phyloP scores from a whole-genome alignment of 306 rosid genomes.

The Acacia melanoxylon region DNA sequence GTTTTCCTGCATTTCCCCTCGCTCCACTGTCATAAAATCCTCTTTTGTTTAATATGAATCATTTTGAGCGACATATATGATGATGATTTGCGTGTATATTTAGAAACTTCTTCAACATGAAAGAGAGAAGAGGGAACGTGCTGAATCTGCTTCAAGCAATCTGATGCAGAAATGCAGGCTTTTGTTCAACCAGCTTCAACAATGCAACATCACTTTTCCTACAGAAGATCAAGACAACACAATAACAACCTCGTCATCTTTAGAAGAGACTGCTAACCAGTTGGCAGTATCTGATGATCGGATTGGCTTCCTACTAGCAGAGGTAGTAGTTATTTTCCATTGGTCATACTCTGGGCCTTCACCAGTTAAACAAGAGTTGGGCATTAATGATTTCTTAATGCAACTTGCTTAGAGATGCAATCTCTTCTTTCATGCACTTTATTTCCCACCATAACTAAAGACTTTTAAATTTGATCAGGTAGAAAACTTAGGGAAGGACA shows the following conservation, averaged over 20 bases:
- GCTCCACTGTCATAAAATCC: neutral
- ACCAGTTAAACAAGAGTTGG: conserved; percentile 5
- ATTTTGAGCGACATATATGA: conserved; percentile 4
- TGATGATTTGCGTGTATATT: conserved; percentile 7
- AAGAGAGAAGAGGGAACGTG: conserved; percentile 58
- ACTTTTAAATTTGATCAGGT: conserved; percentile 53
- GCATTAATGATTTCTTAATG: neutral
- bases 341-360: neutral
- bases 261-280: conserved; percentile 49
- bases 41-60: neutral
- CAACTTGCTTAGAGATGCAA: neutral
- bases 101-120: conserved; percentile 65
- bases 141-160: conserved; percentile 50
- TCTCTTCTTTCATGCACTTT: conserved; percentile 8
- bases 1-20: neutral
- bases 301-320: conserved; percentile 58
- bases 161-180: conserved; percentile 58
- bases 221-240: conserved; percentile 36
- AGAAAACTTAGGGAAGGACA: conserved; percentile 53
- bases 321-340: conserved; percentile 52
- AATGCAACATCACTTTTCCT: conserved; percentile 57
- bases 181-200: conserved; percentile 66
- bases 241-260: conserved; percentile 46
- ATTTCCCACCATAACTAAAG: neutral
- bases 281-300: conserved; percentile 66